Conservation (phyloP, 306 rosid genomes). For the Elaeagnus macrophylla region DNA sequence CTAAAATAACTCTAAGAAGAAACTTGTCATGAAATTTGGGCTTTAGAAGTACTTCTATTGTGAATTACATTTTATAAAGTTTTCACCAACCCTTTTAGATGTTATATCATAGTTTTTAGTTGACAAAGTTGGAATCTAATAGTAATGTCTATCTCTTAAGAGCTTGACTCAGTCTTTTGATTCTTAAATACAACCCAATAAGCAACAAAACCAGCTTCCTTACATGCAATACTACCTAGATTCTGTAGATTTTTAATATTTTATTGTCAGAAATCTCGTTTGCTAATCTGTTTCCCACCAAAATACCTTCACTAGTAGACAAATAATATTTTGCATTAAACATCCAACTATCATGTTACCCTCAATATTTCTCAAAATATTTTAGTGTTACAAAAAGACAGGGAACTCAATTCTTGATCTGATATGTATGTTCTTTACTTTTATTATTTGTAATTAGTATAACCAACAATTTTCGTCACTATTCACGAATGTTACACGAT, state of each 20-base stretch:
- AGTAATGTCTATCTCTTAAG: background rate
- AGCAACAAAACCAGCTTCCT: background rate
- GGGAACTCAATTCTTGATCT: no score
- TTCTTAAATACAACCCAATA: background rate
- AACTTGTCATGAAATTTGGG: no score
- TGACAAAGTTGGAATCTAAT: constrained; percentile 8
- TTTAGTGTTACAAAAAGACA: background rate
- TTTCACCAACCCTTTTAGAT: background rate
- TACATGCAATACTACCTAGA: background rate
- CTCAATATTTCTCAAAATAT: constrained; percentile 11
- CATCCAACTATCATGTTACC: constrained; percentile 15
- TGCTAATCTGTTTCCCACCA: constrained; percentile 9
- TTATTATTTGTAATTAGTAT: no score
- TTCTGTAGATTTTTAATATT: background rate
- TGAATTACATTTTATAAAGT: background rate
- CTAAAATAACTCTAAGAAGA: no score
- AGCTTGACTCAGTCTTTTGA: background rate
- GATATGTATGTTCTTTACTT: no score
- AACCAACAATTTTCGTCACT: no score
- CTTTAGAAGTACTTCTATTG: background rate
- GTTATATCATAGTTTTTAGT: background rate
- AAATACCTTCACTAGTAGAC: constrained; percentile 10
- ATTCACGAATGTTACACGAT: no score
- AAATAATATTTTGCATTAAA: constrained; percentile 1
- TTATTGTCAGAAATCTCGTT: background rate